These are phyloP conservation scores for Trypanosoma theileri DNA, from an alignment of 208 protist genomes.

Conservation along the genomic window DNA sequence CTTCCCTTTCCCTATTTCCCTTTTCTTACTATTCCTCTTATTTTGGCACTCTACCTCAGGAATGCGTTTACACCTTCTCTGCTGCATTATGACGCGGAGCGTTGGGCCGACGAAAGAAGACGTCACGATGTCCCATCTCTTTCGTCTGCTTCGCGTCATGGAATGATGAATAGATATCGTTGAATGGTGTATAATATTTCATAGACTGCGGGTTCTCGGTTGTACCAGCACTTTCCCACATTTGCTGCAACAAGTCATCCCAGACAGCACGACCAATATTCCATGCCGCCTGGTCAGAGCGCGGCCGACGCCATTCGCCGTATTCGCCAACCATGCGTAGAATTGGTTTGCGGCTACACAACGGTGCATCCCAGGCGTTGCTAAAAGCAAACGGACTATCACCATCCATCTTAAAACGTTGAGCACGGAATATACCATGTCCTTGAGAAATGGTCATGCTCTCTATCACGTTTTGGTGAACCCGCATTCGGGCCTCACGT, in stretches of 20 bases:
- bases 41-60: background rate
- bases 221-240: constrained; percentile 80
- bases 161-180: constrained; percentile 77
- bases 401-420: constrained; percentile 90
- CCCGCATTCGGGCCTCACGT: constrained; percentile 84
- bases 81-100: constrained; percentile 82
- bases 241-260: constrained; percentile 86
- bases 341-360: constrained; percentile 80
- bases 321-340: constrained; percentile 91
- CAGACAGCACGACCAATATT: constrained; percentile 84
- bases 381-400: constrained; percentile 87
- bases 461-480: constrained; percentile 89
- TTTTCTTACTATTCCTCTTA: background rate
- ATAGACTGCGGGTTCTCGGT: constrained; percentile 88
- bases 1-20: background rate
- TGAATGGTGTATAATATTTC: constrained; percentile 92
- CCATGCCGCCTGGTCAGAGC: constrained; percentile 73
- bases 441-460: constrained; percentile 89
- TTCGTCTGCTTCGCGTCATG: constrained; percentile 82
- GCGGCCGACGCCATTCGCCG: constrained; percentile 87
- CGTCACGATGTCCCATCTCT: constrained; percentile 86
- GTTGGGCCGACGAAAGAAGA: constrained; percentile 86
- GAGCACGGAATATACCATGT: constrained; percentile 84
- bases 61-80: constrained; percentile 33
- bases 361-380: constrained; percentile 87